Conservation (phyloP, 2,329 filamentous ascomycete genomes). For the Talaromyces funiculosus region DNA sequence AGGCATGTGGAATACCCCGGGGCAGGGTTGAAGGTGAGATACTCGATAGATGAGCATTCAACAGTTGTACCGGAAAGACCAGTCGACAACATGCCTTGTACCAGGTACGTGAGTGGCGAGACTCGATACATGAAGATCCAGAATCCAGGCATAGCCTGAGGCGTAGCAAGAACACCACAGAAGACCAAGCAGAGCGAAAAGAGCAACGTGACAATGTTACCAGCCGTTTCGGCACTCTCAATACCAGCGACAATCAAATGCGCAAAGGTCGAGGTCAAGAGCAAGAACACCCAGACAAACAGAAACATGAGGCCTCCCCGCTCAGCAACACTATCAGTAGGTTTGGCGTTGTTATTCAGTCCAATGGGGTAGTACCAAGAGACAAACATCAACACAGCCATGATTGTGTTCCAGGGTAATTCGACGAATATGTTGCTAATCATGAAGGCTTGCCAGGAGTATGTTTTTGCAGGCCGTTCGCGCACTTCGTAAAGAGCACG, state of each 20-base stretch:
- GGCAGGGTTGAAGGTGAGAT: constrained; percentile 32
- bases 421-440: constrained; percentile 67
- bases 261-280: constrained; percentile 67
- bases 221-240: constrained; percentile 62
- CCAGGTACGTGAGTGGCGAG: constrained; percentile 60
- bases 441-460: constrained; percentile 70
- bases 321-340: constrained; percentile 37
- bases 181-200: constrained; percentile 57
- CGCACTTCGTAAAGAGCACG: constrained; percentile 56
- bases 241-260: constrained; percentile 68
- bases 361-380: constrained; percentile 64
- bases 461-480: constrained; percentile 61
- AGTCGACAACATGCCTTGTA: constrained; percentile 36
- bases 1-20: constrained; percentile 59
- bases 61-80: constrained; percentile 28
- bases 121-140: constrained; percentile 74
- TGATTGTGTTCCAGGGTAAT: constrained; percentile 60
- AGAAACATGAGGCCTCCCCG: constrained; percentile 62
- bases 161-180: constrained; percentile 58
- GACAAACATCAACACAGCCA: constrained; percentile 58
- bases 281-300: constrained; percentile 59
- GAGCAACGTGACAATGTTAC: constrained; percentile 56
- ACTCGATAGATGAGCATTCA: constrained; percentile 30
- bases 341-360: constrained; percentile 39
- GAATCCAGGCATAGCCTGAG: constrained; percentile 58